These are phyloP conservation scores for Sugiyamaella mastotermitis DNA, from an alignment of 805 yeast genomes.

Conservation along the genomic window DNA sequence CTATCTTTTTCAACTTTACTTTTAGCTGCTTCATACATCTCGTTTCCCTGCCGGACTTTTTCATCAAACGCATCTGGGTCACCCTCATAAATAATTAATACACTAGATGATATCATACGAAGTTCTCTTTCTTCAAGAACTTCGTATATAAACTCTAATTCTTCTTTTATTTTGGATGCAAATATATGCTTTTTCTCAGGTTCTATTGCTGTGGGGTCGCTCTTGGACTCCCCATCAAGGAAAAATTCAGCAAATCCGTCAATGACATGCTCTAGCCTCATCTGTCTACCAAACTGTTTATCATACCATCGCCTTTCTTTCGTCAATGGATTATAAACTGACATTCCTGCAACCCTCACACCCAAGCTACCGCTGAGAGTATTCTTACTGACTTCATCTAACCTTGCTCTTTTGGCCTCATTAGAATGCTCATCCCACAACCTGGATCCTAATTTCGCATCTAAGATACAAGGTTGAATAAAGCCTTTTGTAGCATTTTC, in stretches of 20 bases:
- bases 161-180: conserved; percentile 40
- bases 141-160: conserved; percentile 61
- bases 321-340: conserved; percentile 35
- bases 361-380: conserved; percentile 81
- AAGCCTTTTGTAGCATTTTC: conserved; percentile 64
- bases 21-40: conserved; percentile 29
- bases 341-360: conserved; percentile 87
- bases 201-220: conserved; percentile 3
- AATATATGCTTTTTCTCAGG: conserved; percentile 23
- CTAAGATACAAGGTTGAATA: conserved; percentile 64
- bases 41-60: conserved; percentile 29
- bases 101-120: conserved; percentile 63
- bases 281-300: conserved; percentile 64
- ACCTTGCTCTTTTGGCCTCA: conserved; percentile 54
- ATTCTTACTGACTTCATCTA: conserved; percentile 52
- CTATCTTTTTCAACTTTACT: conserved; percentile 27
- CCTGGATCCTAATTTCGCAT: conserved; percentile 71
- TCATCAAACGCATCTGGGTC: conserved; percentile 50
- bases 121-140: conserved; percentile 58
- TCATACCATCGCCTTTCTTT: conserved; percentile 44
- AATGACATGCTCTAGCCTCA: conserved; percentile 39
- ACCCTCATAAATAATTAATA: conserved; percentile 69
- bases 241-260: conserved; percentile 41
- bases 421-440: conserved; percentile 57
- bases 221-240: conserved; percentile 12